These are phyloP conservation scores for Capronia epimyces DNA, from an alignment of 2,329 filamentous ascomycete species.

Conservation along the genomic window DNA sequence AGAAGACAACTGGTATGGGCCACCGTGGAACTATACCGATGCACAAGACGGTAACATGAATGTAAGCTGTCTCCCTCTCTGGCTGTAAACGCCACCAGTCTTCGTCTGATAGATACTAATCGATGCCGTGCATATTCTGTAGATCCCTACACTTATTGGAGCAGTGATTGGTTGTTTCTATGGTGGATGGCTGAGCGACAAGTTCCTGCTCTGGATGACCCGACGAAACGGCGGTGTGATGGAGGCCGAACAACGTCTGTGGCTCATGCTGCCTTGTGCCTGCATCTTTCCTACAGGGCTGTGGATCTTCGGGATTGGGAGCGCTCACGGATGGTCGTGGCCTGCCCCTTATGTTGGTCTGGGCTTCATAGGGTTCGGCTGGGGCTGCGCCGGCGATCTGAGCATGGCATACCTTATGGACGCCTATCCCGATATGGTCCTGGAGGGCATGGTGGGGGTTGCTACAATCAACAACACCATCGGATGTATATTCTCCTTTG, in stretches of 20 bases:
- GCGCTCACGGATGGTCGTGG: constrained; percentile 49
- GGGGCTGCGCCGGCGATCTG: constrained; percentile 54
- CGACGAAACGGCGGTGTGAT: constrained; percentile 50
- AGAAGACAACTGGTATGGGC: constrained; percentile 51
- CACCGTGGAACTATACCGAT: constrained; percentile 53
- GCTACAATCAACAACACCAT: constrained; percentile 54
- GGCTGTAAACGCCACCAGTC: neutral
- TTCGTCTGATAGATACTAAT: neutral
- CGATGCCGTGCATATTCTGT: neutral
- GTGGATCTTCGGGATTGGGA: constrained; percentile 51
- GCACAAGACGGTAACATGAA: constrained; percentile 55
- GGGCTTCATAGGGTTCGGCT: constrained; percentile 56
- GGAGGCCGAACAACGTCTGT: constrained; percentile 52
- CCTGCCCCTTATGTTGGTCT: constrained; percentile 51
- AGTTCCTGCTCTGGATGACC: constrained; percentile 53
- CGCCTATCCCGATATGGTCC: constrained; percentile 52
- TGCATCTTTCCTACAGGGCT: constrained; percentile 49
- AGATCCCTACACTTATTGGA: constrained; percentile 49
- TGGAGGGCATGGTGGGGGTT: constrained; percentile 56
- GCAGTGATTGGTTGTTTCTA: constrained; percentile 28
- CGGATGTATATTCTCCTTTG: constrained; percentile 52
- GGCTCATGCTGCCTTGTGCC: constrained; percentile 48
- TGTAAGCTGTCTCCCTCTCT: neutral
- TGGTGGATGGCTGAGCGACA: constrained; percentile 54
- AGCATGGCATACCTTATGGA: constrained; percentile 53